phyloP scores from a whole-genome alignment of 768 basidiomycete genomes.

The Neoboletus subvelutipes region DNA sequence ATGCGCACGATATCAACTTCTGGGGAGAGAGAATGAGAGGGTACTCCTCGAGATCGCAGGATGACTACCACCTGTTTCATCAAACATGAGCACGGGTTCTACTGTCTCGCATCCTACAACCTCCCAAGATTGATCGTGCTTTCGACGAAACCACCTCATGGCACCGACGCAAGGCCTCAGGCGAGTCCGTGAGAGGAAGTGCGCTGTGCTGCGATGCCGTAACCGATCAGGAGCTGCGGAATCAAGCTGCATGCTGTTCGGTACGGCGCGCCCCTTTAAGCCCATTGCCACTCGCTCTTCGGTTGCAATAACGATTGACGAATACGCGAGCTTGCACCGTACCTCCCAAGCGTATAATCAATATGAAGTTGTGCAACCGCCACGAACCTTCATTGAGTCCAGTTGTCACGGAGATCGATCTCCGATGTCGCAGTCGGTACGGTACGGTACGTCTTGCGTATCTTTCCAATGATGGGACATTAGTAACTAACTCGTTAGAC shows the following conservation, averaged over 20 bases:
- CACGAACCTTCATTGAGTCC: not conserved
- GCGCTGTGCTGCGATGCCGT: slow-evolving; percentile 18
- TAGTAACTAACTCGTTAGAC: not conserved
- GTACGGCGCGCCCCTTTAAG: slow-evolving; percentile 11
- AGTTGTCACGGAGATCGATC: not conserved
- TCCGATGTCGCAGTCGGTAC: not conserved
- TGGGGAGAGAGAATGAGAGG: slow-evolving; percentile 26
- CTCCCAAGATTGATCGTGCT: slow-evolving; percentile 66
- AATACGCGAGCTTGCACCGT: not conserved
- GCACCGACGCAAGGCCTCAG: slow-evolving; percentile 13
- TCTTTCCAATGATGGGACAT: not conserved
- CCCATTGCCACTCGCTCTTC: slow-evolving; percentile 24
- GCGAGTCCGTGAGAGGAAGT: slow-evolving; percentile 17
- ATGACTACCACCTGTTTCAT: slow-evolving; percentile 52
- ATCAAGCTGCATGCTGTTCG: slow-evolving; percentile 15
- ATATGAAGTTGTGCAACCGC: slow-evolving; percentile 2
- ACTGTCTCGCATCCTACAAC: slow-evolving; percentile 67
- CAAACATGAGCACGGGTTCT: slow-evolving; percentile 63
- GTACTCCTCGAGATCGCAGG: slow-evolving; percentile 4
- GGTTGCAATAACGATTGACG: not conserved
- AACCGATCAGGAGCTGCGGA: slow-evolving; percentile 13
- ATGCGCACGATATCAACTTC: slow-evolving; percentile 62
- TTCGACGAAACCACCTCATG: slow-evolving; percentile 49
- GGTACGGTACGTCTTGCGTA: not conserved
- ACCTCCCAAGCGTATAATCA: slow-evolving; percentile 6